Conservation (phyloP, 2,329 filamentous ascomycete genomes). For the Hymenoscyphus fructigenus region DNA sequence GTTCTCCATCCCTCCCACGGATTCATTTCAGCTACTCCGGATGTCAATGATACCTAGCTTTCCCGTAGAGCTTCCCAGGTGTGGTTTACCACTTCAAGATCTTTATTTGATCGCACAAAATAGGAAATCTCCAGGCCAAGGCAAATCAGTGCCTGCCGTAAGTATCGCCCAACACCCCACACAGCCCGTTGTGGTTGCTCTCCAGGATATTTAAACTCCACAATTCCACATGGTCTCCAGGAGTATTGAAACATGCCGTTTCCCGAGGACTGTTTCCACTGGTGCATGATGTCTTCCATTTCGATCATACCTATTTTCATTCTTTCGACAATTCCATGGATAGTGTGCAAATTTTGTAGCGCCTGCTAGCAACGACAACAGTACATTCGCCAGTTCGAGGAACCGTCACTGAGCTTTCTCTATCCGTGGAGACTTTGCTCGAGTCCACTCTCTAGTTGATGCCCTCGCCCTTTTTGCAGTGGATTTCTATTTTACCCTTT, state of each 20-base stretch:
- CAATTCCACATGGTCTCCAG: not conserved
- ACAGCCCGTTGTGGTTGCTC: constrained; percentile 12
- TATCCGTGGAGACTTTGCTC: not conserved
- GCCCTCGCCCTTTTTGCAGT: constrained; percentile 17
- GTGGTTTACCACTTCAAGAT: constrained; percentile 2
- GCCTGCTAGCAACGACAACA: not conserved
- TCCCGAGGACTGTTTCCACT: not conserved
- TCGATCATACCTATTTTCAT: constrained; percentile 10
- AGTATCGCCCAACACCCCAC: constrained; percentile 23
- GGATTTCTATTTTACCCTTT: not conserved
- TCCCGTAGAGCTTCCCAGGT: not conserved
- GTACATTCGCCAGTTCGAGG: not conserved
- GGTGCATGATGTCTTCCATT: constrained; percentile 8
- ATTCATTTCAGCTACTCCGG: constrained; percentile 7
- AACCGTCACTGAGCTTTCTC: not conserved
- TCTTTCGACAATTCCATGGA: constrained; percentile 3
- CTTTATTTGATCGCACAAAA: not conserved
- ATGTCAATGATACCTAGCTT: not conserved
- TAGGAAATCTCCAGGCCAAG: constrained; percentile 5
- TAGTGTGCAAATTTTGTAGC: constrained; percentile 10
- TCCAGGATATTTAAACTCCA: constrained; percentile 5
- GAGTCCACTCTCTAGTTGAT: constrained; percentile 1
- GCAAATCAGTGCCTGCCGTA: constrained; percentile 14
- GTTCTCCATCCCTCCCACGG: constrained; percentile 5
- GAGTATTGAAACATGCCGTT: not conserved